Base-by-base conservation (phyloP, 1,284 basidiomycete species). In the Phellinidium pouzarii region DNA sequence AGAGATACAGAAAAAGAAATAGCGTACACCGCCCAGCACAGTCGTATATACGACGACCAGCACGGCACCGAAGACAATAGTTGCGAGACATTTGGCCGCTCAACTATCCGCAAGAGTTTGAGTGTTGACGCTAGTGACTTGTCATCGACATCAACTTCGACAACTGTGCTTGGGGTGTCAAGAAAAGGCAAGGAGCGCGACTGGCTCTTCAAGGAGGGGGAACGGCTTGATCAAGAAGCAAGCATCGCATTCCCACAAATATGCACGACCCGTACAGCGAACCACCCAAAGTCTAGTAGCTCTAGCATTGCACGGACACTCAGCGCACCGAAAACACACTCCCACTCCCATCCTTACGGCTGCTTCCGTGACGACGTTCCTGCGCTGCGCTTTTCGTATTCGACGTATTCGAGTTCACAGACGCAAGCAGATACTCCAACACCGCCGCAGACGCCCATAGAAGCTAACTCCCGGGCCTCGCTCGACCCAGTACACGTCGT, bases 401-500 rank as follows among this genome's bases (percentile, higher is more conserved):
- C 54, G 25, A 52, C 50, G 31, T 56, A 50, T 36, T 47, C 44
- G 23, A 51, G 45, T 27, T 48, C 48, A 25, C 53, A 54, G 23
- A 53, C 52, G 14, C 52, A 49, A 44, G 44, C 44, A n/a, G 51
- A 50, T 23, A 49, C 55, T 6, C 37, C 42, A 26, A 50, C 53
- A n/a, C 55, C 55, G 17, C 51, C 55, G 4, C 55, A 57, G 72
- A 69, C 68, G 74, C 58, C 67, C 55, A 60, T 68, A 65, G 53
- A 64, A 60, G 25, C 68, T 72, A 44, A 14, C 26, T 20, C 42
- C 14, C 41, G 43, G 7, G 42, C 36, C 5, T 37, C 40, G 14
- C 3, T 23, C 8, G 43, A 37, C 20, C 64, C 73, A 44, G 79
- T 84, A 55, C 75, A 82, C 17, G 80, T 82, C n/a, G 66, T 87